phyloP scores from a whole-genome alignment of 139 green algal species.

The Astrephomene gubernaculifera region DNA sequence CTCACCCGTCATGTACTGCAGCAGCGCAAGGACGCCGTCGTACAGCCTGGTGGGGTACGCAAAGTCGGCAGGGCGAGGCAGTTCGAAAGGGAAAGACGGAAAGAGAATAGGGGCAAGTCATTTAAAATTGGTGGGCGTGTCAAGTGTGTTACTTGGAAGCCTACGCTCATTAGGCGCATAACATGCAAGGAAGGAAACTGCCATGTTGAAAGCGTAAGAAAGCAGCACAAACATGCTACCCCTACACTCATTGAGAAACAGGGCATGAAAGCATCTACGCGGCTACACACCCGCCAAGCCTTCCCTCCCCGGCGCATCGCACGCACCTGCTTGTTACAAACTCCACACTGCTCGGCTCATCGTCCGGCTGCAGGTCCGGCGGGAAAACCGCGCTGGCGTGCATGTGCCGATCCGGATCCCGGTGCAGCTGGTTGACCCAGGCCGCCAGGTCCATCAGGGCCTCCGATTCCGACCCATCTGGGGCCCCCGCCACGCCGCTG shows the following conservation, averaged over 20 bases:
- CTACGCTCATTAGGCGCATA: too few relatives aligned
- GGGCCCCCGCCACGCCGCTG: background rate
- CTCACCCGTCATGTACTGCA: background rate
- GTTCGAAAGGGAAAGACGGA: too few relatives aligned
- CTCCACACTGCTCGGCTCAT: background rate
- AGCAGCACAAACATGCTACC: too few relatives aligned
- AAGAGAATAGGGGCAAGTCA: too few relatives aligned
- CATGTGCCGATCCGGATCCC: background rate
- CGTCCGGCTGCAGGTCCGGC: constrained; percentile 11
- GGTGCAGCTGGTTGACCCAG: constrained; percentile 21
- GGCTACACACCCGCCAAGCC: too few relatives aligned
- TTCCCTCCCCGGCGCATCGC: background rate
- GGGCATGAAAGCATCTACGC: too few relatives aligned
- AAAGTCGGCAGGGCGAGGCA: too few relatives aligned
- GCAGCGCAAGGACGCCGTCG: background rate
- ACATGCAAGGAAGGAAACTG: too few relatives aligned
- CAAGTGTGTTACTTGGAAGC: too few relatives aligned
- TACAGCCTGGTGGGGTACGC: constrained; percentile 12
- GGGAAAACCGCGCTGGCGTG: constrained; percentile 8
- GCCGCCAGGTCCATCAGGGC: constrained; percentile 4
- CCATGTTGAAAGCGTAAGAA: too few relatives aligned
- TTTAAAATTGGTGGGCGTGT: too few relatives aligned
- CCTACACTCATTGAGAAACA: too few relatives aligned
- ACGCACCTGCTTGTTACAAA: constrained; percentile 7
- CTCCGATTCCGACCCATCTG: background rate